Evolutionary conservation across 2,329 filamentous ascomycete genomes (phyloP).

Genomic region (Fusarium sp.): DNA sequence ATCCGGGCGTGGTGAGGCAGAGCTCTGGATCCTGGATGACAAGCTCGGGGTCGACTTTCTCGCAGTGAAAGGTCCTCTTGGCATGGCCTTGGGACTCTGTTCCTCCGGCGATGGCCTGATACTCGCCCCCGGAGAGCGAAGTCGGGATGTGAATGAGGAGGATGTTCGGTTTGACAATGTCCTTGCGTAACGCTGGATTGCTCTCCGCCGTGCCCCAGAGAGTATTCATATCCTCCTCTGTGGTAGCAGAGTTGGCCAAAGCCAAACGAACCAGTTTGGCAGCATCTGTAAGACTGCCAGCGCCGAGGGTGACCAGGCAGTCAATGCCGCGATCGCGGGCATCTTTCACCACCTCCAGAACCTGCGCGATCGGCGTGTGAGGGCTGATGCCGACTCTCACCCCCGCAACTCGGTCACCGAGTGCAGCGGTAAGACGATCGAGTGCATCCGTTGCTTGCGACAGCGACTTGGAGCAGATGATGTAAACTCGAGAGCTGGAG

Average conservation of each 20-base stretch:
- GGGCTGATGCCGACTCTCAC: slow-evolving; percentile 62
- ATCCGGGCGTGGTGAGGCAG: slow-evolving; percentile 61
- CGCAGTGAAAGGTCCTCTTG: slow-evolving; percentile 48
- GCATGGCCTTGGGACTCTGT: slow-evolving; percentile 41
- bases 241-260: slow-evolving; percentile 60
- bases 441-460: slow-evolving; percentile 59
- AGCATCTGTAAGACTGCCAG: slow-evolving; percentile 66
- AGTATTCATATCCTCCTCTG: slow-evolving; percentile 52
- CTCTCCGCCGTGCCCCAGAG: slow-evolving; percentile 45
- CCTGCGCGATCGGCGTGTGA: slow-evolving; percentile 66
- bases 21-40: slow-evolving; percentile 69
- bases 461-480: slow-evolving; percentile 57
- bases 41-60: slow-evolving; percentile 59
- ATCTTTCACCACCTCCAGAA: slow-evolving; percentile 60
- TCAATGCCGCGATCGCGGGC: slow-evolving; percentile 55
- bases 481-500: background rate
- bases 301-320: slow-evolving; percentile 66
- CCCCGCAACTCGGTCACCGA: slow-evolving; percentile 59
- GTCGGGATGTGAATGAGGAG: slow-evolving; percentile 52
- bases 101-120: slow-evolving; percentile 47
- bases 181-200: slow-evolving; percentile 24
- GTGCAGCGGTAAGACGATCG: slow-evolving; percentile 52
- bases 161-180: slow-evolving; percentile 41
- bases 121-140: slow-evolving; percentile 52
- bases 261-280: slow-evolving; percentile 65